These are phyloP conservation scores for Rhynchosporium secalis DNA, from an alignment of 2,329 filamentous ascomycete genomes.

Conservation along the genomic window DNA sequence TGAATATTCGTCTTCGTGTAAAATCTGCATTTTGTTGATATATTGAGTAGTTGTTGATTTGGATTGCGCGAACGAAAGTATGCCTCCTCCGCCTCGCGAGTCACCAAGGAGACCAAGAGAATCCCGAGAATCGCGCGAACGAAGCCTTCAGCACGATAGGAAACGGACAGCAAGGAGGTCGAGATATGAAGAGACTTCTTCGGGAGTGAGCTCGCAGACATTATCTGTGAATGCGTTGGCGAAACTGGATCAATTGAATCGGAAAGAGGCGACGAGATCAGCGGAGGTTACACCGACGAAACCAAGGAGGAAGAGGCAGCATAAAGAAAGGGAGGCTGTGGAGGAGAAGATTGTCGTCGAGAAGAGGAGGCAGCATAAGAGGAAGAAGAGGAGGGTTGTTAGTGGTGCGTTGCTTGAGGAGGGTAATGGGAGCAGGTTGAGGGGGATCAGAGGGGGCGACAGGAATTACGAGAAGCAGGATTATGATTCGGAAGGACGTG, in stretches of 20 bases:
- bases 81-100: slow-evolving; percentile 34
- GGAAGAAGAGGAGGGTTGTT: slow-evolving; percentile 57
- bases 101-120: slow-evolving; percentile 22
- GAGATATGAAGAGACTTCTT: slow-evolving; percentile 28
- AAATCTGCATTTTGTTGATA: not conserved
- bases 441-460: slow-evolving; percentile 50
- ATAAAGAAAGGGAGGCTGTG: slow-evolving; percentile 29
- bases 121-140: slow-evolving; percentile 30
- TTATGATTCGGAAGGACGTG: slow-evolving; percentile 48
- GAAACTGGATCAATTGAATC: slow-evolving; percentile 37
- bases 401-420: slow-evolving; percentile 71
- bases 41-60: not conserved
- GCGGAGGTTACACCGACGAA: slow-evolving; percentile 33
- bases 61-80: slow-evolving; percentile 15
- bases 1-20: not conserved
- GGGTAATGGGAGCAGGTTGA: slow-evolving; percentile 55
- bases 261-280: slow-evolving; percentile 25
- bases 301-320: slow-evolving; percentile 29
- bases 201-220: slow-evolving; percentile 34
- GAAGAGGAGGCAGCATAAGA: slow-evolving; percentile 34
- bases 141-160: slow-evolving; percentile 29
- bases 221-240: slow-evolving; percentile 39
- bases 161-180: slow-evolving; percentile 29
- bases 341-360: slow-evolving; percentile 36
- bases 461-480: slow-evolving; percentile 39